Base-by-base conservation (phyloP, 441 rosid genomes). In the Croton laevigatus region DNA sequence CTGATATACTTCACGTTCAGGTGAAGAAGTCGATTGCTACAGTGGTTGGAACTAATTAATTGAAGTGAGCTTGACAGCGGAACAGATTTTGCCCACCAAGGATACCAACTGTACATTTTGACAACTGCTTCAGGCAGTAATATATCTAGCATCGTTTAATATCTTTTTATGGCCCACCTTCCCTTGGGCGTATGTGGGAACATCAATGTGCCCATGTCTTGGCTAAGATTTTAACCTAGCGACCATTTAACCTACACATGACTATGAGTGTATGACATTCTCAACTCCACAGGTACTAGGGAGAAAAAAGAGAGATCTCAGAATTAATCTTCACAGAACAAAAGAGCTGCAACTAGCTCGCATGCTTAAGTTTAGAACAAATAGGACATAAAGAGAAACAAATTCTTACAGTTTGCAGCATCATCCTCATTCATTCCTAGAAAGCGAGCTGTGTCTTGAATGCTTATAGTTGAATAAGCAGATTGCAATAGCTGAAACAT, bases 371-470 rank as follows among this genome's bases (percentile, higher is more conserved):
- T 27, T 23, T 12, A 46, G 46, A 51, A 75, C 4, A 54, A 61
- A 36, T 14, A 27, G 16, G n/a, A 16, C 11, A 32, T 10, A 20
- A 32, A 65, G n/a, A 62, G 71, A 22, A 48, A 54, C 8, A 44
- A 70, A 77, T 73, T 52, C 99, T 85, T 86, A 91, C 98, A 92
- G 45, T 79, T 81, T 57, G 87, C 76, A 59, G 89, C 91, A 81
- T 89, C 87, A 45, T 88, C 91, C 80, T 92, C 96, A 2, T 70
- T 82, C 99, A 87, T 93, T 77, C 95, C 99, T 52, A 95, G 85
- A 84, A 91, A 90, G 61, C 71, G 88, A 17, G 95, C 93, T 9
- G 94, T 72, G 74, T 92, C 96, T 63, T 65, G 80, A 74, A 87
- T 76, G 75, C 92, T 84, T 69, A 91, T 86, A 38, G 93, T 91